Evolutionary conservation across 1,284 basidiomycete genomes (phyloP).

Genomic region (Moniliella sp.): DNA sequence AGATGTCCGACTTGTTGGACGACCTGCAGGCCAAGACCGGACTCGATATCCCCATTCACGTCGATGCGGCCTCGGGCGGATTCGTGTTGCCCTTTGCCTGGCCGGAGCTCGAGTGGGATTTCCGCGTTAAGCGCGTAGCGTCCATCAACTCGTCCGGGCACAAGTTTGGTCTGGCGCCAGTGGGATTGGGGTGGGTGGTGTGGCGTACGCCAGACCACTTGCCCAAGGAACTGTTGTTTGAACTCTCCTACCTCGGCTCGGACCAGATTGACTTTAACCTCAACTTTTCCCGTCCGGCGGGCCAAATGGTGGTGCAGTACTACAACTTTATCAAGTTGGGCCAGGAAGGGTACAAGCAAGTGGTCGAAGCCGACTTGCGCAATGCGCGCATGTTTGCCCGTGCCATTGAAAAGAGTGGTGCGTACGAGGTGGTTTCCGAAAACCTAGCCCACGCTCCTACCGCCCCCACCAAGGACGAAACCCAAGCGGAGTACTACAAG

Average conservation of each 20-base stretch:
- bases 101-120: constrained; percentile 60
- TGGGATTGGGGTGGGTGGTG: constrained; percentile 41
- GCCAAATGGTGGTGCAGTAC: constrained; percentile 74
- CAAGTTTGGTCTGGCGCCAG: constrained; percentile 55
- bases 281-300: constrained; percentile 77
- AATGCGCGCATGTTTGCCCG: constrained; percentile 60
- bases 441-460: too few relatives aligned
- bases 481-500: constrained; percentile 49
- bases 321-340: constrained; percentile 44
- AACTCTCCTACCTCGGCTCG: constrained; percentile 45
- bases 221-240: constrained; percentile 44
- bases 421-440: constrained; percentile 40
- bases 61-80: constrained; percentile 35
- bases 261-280: constrained; percentile 50
- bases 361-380: constrained; percentile 50
- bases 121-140: constrained; percentile 46
- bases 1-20: constrained; percentile 63
- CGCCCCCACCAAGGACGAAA: constrained; percentile 3
- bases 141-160: constrained; percentile 46
- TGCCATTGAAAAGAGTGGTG: constrained; percentile 58
- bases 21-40: constrained; percentile 65
- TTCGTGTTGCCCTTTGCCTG: constrained; percentile 50
- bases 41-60: constrained; percentile 43
- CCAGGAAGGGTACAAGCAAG: constrained; percentile 31
- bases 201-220: constrained; percentile 37